These are phyloP conservation scores for Amanita jacksonii DNA, from an alignment of 768 basidiomycete species.

Conservation along the genomic window DNA sequence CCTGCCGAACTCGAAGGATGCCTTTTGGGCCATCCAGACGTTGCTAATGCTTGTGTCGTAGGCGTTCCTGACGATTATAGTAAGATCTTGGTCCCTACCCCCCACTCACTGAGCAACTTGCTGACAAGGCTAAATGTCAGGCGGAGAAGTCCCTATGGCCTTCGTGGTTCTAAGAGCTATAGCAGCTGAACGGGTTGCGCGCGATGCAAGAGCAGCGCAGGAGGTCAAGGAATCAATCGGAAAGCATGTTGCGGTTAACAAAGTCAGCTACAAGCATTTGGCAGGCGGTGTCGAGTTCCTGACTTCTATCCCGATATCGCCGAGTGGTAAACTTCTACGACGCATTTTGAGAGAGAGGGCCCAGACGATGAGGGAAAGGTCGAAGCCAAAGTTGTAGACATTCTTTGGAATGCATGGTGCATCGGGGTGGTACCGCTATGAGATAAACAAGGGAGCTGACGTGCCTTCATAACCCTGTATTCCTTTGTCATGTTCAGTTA, in stretches of 20 bases:
- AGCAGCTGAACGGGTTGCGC: conserved; percentile 17
- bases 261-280: conserved; percentile 49
- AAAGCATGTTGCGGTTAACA: conserved; percentile 46
- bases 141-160: conserved; percentile 63
- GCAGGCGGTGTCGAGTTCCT: conserved; percentile 51
- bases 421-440: too few relatives aligned
- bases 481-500: too few relatives aligned
- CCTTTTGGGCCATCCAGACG: conserved; percentile 46
- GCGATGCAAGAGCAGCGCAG: background rate
- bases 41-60: conserved; percentile 55
- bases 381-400: too few relatives aligned
- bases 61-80: conserved; percentile 60
- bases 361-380: conserved; percentile 15
- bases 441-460: too few relatives aligned
- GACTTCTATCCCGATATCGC: conserved; percentile 48
- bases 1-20: conserved; percentile 70
- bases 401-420: too few relatives aligned
- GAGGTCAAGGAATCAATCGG: background rate
- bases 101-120: conserved; percentile 13
- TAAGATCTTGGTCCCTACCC: conserved; percentile 32
- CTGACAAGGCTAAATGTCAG: conserved; percentile 15
- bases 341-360: conserved; percentile 28
- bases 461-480: too few relatives aligned
- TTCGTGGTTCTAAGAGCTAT: conserved; percentile 45
- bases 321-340: conserved; percentile 42